phyloP scores from a whole-genome alignment of 257 asterid genomes.

The Fraxinus americana region DNA sequence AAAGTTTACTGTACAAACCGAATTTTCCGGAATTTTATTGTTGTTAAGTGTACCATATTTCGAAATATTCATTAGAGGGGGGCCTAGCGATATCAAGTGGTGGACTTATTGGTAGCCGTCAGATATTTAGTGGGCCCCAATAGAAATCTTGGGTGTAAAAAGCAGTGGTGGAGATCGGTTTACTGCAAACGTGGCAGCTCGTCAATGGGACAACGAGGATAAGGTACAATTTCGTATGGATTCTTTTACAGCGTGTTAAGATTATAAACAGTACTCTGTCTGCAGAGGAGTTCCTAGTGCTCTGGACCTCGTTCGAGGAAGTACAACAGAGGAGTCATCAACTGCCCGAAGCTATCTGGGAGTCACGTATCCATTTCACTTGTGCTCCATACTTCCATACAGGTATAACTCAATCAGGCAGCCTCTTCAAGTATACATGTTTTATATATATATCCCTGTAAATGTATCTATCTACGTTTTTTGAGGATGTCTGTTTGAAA shows the following conservation, averaged over 20 bases:
- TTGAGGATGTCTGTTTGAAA: background rate
- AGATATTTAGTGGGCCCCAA: background rate
- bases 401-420: background rate
- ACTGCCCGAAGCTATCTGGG: background rate
- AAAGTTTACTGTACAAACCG: too few relatives aligned
- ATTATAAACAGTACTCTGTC: background rate
- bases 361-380: conserved; percentile 7
- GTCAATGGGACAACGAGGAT: conserved; percentile 35
- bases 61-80: too few relatives aligned
- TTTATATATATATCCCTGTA: background rate
- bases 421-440: background rate
- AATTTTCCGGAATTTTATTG: too few relatives aligned
- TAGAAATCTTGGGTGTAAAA: background rate
- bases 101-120: background rate
- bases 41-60: too few relatives aligned
- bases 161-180: background rate
- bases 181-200: background rate
- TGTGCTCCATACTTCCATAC: background rate
- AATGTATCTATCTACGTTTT: background rate
- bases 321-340: conserved; percentile 23
- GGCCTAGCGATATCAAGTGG: too few relatives aligned
- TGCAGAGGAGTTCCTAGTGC: conserved; percentile 20
- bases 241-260: conserved; percentile 2
- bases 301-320: conserved; percentile 29
- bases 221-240: conserved; percentile 32